These are phyloP conservation scores for Penicillium cataractarum DNA, from an alignment of 495 filamentous ascomycete genomes.

Conservation along the genomic window DNA sequence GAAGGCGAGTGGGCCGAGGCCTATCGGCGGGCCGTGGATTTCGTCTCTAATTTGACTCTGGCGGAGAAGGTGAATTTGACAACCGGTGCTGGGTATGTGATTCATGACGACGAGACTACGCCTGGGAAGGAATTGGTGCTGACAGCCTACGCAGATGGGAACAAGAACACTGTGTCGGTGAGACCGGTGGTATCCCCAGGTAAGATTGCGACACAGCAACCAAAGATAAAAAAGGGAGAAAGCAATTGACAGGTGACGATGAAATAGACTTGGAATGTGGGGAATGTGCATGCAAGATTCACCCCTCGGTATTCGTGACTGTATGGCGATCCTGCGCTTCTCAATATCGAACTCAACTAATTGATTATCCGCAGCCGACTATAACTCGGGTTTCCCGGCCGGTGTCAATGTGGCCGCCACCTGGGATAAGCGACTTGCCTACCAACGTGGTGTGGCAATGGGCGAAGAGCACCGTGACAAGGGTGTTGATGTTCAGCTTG, in stretches of 20 bases:
- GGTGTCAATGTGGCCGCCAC: constrained; percentile 84
- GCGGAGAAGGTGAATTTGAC: constrained; percentile 93
- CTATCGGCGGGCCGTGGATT: constrained; percentile 72
- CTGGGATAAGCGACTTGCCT: constrained; percentile 74
- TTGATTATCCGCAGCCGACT: constrained; percentile 57
- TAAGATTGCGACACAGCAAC: constrained; percentile 15
- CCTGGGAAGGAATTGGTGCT: not conserved
- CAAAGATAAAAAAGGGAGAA: not conserved
- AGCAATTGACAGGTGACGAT: constrained; percentile 8
- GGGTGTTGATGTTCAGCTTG: constrained; percentile 83
- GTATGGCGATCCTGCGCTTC: constrained; percentile 35
- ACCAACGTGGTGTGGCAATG: constrained; percentile 76
- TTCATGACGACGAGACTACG: constrained; percentile 2
- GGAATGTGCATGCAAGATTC: constrained; percentile 88
- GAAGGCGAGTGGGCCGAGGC: constrained; percentile 77
- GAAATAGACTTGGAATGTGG: constrained; percentile 74
- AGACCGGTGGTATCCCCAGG: constrained; percentile 54
- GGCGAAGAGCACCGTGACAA: constrained; percentile 79
- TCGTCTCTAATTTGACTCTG: constrained; percentile 82
- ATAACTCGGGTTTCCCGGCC: constrained; percentile 77
- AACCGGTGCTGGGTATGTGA: constrained; percentile 74
- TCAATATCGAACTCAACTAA: constrained; percentile 9
- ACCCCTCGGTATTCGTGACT: constrained; percentile 78
- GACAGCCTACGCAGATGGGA: constrained; percentile 60
- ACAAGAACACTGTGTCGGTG: constrained; percentile 78